Evolutionary conservation across 116 monocot species (phyloP), one percentile per base, ranked within the genome.

Genomic region (Cymodocea nodosa): DNA sequence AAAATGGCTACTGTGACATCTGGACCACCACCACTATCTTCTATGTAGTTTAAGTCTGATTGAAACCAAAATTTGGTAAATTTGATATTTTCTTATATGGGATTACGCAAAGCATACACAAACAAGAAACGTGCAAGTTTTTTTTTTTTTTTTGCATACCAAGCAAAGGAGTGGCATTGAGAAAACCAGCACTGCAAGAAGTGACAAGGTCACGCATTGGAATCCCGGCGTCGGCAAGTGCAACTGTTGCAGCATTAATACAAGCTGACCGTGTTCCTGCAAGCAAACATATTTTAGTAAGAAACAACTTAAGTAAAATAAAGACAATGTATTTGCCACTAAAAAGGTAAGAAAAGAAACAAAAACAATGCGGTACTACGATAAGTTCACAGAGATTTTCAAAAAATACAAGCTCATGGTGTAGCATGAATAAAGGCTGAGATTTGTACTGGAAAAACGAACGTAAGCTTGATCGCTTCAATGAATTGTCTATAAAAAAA

Each of bases 201-300:
- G 91, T 85, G 15, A 90, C 81, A 70, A 97, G 66, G 68, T 97
- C 97, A 64, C 80, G 69, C 97, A 97, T 91, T 52, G 97, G 97
- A 74, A 97, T 88, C 25, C 91, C 88, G 64, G 97, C 91, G 82
- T 97, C 97, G 37, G 97, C 91, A 68, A 97, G 82, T 12, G 95
- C 95, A 64, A 95, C 55, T 53, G 90, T 95, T 61, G 95, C 95
- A 75, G 95, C 95, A 85, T 97, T 97, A 70, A 97, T 97, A 74
- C 91, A 91, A 20, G 97, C 91, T 61, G 90, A 87, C 78, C 91
- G 81, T 24, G 97, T 97, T 70, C 97, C 97, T 97, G 52, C 56
- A 37, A 7, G 15, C 16, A 49, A 19, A 44, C 44, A 44, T 44
- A 44, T 44, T 12, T 35, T 25, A 35, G 11, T 34, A 35, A 60